A percentile compares a stretch with the other conserved stretches of the same genome.
phyloP scores from a whole-genome alignment of 805 yeast genomes.

The Zygoascus tannicola region DNA sequence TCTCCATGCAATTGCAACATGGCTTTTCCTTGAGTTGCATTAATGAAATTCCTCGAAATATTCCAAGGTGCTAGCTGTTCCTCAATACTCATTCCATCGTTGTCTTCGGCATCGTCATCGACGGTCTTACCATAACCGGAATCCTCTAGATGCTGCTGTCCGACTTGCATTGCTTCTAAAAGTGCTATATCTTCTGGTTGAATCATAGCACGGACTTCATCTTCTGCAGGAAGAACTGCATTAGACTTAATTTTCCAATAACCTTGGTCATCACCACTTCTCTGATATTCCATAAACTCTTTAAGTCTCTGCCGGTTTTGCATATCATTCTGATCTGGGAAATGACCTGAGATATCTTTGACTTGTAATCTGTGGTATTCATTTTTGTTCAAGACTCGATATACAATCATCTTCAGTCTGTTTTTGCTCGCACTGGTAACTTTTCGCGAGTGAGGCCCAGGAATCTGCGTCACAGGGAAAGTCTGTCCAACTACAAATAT shows the following conservation, averaged over 20 bases:
- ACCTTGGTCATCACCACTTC: constrained; percentile 91
- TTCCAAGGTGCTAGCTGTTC: constrained; percentile 94
- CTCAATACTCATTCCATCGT: constrained; percentile 47
- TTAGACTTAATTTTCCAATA: constrained; percentile 78
- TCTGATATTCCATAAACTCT: constrained; percentile 95
- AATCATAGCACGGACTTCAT: constrained; percentile 70
- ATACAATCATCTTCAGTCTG: constrained; percentile 87
- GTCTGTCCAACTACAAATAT: constrained; percentile 85
- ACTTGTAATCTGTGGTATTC: constrained; percentile 70
- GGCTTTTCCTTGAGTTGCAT: constrained; percentile 92
- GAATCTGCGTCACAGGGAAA: constrained; percentile 88
- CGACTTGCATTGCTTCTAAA: constrained; percentile 85
- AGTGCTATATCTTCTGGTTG: constrained; percentile 85
- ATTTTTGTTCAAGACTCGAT: constrained; percentile 68
- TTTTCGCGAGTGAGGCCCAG: constrained; percentile 95
- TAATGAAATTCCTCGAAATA: constrained; percentile 79
- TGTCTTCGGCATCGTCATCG: constrained; percentile 34
- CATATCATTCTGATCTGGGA: constrained; percentile 96
- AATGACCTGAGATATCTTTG: constrained; percentile 80
- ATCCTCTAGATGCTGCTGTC: constrained; percentile 84
- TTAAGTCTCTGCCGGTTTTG: constrained; percentile 91
- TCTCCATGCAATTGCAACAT: constrained; percentile 92
- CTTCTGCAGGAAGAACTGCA: constrained; percentile 63
- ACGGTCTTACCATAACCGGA: constrained; percentile 44
- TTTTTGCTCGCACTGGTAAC: constrained; percentile 90